These are phyloP conservation scores for Mercurialis annua DNA, from an alignment of 345 rosid species.

Conservation along the genomic window DNA sequence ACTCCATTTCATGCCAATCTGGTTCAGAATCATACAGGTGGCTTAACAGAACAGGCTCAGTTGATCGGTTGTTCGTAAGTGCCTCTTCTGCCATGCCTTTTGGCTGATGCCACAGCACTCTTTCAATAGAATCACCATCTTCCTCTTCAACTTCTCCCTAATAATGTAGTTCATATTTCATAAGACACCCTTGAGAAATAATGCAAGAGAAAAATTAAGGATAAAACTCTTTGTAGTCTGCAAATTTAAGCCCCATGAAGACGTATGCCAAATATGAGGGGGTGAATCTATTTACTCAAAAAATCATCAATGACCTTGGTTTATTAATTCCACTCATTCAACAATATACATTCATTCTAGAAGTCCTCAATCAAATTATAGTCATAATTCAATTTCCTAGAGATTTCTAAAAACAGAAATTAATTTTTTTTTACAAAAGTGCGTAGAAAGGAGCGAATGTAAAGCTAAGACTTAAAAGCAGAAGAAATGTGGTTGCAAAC, in stretches of 20 bases:
- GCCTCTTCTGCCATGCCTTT: conserved; percentile 81
- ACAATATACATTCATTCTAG: too few species aligned
- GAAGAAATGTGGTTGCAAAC: too few species aligned
- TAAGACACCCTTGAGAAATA: background rate
- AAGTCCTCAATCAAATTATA: too few species aligned
- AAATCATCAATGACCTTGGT: too few species aligned
- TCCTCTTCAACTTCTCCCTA: conserved; percentile 97
- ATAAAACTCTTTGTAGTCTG: background rate
- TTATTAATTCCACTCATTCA: too few species aligned
- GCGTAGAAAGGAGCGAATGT: too few species aligned
- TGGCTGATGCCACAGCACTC: conserved; percentile 97
- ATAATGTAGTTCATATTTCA: conserved; percentile 17
- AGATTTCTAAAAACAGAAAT: too few species aligned
- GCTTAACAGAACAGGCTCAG: conserved; percentile 68
- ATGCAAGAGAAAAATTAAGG: background rate
- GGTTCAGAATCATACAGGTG: conserved; percentile 71
- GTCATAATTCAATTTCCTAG: too few species aligned
- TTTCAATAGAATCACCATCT: conserved; percentile 92
- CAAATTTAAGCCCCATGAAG: background rate
- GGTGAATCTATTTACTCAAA: too few species aligned
- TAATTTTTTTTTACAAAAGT: too few species aligned
- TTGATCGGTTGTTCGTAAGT: conserved; percentile 48
- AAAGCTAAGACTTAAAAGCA: too few species aligned
- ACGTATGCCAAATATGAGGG: too few species aligned
- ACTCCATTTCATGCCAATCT: conserved; percentile 90